Percentiles rank a stretch among this genome's conserved stretches.
Evolutionary conservation across 192 early-diverging fungal genomes (phyloP).

Genomic region (Thamnidium elegans): DNA sequence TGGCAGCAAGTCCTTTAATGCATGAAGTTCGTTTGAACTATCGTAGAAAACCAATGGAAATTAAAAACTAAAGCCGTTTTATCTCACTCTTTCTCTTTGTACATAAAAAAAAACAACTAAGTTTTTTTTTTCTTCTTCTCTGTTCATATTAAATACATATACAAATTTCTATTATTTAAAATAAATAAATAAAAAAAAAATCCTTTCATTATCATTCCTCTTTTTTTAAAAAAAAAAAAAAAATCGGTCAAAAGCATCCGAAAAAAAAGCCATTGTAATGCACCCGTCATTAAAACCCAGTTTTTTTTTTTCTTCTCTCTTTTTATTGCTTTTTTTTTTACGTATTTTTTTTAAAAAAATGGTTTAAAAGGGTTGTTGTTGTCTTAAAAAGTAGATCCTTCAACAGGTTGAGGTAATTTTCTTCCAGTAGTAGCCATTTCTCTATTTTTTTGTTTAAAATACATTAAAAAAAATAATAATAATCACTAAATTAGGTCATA

Average conservation of each 20-base stretch:
- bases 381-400: constrained; percentile 64
- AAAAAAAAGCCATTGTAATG: not conserved
- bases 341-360: not conserved
- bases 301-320: not conserved
- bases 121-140: too few relatives aligned
- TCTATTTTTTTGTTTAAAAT: too few relatives aligned
- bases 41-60: not conserved
- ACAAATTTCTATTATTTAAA: too few relatives aligned
- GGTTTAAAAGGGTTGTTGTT: not conserved
- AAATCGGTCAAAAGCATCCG: not conserved
- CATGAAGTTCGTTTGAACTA: constrained; percentile 17
- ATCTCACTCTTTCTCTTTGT: not conserved
- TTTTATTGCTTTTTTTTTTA: not conserved
- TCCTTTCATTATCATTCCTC: too few relatives aligned
- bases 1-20: constrained; percentile 30
- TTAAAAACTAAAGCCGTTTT: not conserved
- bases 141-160: too few relatives aligned
- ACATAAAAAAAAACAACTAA: not conserved
- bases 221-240: too few relatives aligned
- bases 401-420: constrained; percentile 87
- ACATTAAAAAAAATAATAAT: too few relatives aligned
- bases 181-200: too few relatives aligned
- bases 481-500: not conserved
- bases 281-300: not conserved
- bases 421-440: constrained; percentile 85